Evolutionary conservation across 1,284 basidiomycete species (phyloP).

Genomic region (Clitocybe nebularis): DNA sequence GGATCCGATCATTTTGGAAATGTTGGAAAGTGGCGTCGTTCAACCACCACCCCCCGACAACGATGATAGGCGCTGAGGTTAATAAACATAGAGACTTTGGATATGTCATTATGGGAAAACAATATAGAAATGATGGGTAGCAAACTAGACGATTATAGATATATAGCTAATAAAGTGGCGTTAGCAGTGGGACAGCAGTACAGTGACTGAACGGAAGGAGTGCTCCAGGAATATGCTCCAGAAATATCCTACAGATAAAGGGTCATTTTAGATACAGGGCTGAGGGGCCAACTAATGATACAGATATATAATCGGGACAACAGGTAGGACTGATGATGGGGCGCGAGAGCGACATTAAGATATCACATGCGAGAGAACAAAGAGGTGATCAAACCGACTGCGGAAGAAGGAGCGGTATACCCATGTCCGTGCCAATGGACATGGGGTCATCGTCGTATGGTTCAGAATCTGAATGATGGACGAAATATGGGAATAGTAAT

Average conservation of each 20-base stretch:
- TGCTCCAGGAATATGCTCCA: too few relatives aligned
- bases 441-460: slow-evolving; percentile 4
- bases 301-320: background rate
- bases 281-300: background rate
- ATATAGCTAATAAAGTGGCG: too few relatives aligned
- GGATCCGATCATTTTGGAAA: slow-evolving; percentile 40
- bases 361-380: background rate
- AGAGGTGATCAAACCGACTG: background rate
- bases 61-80: too few relatives aligned
- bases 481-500: slow-evolving; percentile 28
- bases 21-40: slow-evolving; percentile 54
- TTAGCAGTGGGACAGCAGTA: too few relatives aligned
- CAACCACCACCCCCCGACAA: slow-evolving; percentile 43
- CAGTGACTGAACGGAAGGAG: too few relatives aligned
- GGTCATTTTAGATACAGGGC: background rate
- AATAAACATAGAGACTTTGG: too few relatives aligned
- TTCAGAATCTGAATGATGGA: slow-evolving; percentile 2
- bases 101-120: too few relatives aligned
- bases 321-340: background rate
- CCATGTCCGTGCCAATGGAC: background rate
- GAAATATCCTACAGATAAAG: too few relatives aligned
- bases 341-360: background rate
- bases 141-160: too few relatives aligned
- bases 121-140: too few relatives aligned
- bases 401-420: slow-evolving; percentile 17